phyloP scores from a whole-genome alignment of 2,329 filamentous ascomycete genomes.

The Penicillium sp. region DNA sequence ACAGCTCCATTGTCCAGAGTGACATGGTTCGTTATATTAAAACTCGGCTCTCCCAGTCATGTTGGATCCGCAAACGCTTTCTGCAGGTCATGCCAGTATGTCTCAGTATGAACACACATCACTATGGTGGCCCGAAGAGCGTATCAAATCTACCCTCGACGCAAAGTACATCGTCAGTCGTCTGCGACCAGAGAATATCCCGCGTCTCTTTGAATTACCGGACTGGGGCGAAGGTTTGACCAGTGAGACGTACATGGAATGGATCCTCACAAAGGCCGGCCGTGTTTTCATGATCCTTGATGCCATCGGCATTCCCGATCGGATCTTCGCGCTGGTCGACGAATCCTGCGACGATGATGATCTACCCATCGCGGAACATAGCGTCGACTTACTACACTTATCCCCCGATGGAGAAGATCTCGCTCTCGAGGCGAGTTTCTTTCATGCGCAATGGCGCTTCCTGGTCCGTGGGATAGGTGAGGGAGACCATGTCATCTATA shows the following conservation, averaged over 20 bases:
- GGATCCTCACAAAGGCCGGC: slow-evolving; percentile 58
- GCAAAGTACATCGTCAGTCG: slow-evolving; percentile 41
- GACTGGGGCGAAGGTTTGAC: slow-evolving; percentile 47
- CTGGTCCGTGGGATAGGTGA: slow-evolving; percentile 55
- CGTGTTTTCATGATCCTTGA: slow-evolving; percentile 59
- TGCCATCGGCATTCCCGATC: slow-evolving; percentile 60
- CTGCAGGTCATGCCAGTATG: slow-evolving; percentile 7
- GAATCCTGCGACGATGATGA: slow-evolving; percentile 62
- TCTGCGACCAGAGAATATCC: slow-evolving; percentile 36
- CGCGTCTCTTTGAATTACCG: slow-evolving; percentile 38
- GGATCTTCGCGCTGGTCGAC: slow-evolving; percentile 61
- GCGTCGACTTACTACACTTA: slow-evolving; percentile 54
- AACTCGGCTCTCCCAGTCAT: background rate
- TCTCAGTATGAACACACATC: slow-evolving; percentile 28
- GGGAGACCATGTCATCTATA: slow-evolving; percentile 58
- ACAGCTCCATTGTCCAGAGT: slow-evolving; percentile 1
- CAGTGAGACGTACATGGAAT: slow-evolving; percentile 58
- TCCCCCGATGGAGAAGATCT: slow-evolving; percentile 47
- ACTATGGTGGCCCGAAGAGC: slow-evolving; percentile 48
- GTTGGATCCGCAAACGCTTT: background rate
- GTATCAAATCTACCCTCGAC: slow-evolving; percentile 44
- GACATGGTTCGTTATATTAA: background rate
- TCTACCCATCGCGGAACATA: slow-evolving; percentile 55
- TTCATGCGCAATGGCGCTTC: slow-evolving; percentile 59
- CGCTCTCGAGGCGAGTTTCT: slow-evolving; percentile 55